Base-by-base conservation (phyloP, 2,329 filamentous ascomycete genomes). In the Fusarium newnesense region DNA sequence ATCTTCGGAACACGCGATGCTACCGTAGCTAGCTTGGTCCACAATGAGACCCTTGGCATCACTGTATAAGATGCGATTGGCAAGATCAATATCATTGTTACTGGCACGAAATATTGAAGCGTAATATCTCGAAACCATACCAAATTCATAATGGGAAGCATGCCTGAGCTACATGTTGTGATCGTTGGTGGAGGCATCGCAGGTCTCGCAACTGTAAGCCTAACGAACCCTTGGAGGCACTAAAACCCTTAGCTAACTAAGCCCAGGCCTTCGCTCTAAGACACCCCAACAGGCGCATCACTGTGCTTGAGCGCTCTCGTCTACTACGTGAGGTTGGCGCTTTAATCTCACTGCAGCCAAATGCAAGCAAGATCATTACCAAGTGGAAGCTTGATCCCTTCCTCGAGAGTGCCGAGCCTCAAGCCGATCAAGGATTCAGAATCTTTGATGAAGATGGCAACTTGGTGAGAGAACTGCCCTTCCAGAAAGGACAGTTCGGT, bases 121-220 rank as follows among this genome's bases (percentile, higher is more conserved):
- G 8, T 9, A 50, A 50, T 8, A 39, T 36, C 28, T 50, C 34
- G 34, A 19, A 39, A 34, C n/a, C 18, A 30, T n/a, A 59, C n/a
- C 36, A 43, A 21, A 37, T 50, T 28, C 13, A 69, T 44, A 9
- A 75, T 74, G 74, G 71, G 69, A 39, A 76, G 69, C n/a, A 46
- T 69, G 34, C 69, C 72, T n/a, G 60, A 76, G n/a, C 37, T 69
- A 26, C 67, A 75, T 32, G 18, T 75, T 7, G 64, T 73, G 4
- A 76, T 76, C 32, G 71, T 76, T 12, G 73, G 74, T 26, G 74
- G 73, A 24, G 74, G 74, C 21, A 76, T 76, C 18, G 74, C 69
- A 30, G 72, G 72, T 7, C 67, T 73, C 6, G 70, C 64, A n/a
- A 61, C 69, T 18, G 72, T 75, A 64, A 34, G 71, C 54, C 18